These are phyloP conservation scores for Pseudomassariella vexata DNA, from an alignment of 2,329 filamentous ascomycete species.

Conservation along the genomic window DNA sequence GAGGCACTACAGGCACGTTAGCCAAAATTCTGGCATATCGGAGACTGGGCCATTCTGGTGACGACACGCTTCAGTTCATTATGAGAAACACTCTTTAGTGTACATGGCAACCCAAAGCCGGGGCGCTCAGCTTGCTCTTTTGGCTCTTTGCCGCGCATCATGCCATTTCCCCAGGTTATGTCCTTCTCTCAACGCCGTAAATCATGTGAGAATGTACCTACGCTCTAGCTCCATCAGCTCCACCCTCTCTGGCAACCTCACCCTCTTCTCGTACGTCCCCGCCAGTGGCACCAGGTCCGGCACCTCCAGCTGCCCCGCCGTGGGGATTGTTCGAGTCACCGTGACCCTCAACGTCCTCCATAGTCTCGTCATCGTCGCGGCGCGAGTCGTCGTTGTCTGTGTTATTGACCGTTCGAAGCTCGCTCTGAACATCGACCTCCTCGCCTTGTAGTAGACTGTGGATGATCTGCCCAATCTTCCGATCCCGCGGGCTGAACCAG, in stretches of 20 bases:
- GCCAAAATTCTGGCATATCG: slow-evolving; percentile 24
- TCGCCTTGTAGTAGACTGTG: slow-evolving; percentile 81
- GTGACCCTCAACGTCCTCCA: slow-evolving; percentile 69
- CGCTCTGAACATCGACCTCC: slow-evolving; percentile 71
- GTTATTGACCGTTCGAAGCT: slow-evolving; percentile 60
- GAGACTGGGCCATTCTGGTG: too few species aligned
- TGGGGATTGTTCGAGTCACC: slow-evolving; percentile 53
- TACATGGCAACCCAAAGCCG: slow-evolving; percentile 2
- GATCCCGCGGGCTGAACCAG: slow-evolving; percentile 80
- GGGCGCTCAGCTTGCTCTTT: slow-evolving; percentile 7
- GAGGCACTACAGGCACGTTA: slow-evolving; percentile 50
- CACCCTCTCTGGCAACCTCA: slow-evolving; percentile 80
- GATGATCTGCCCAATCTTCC: slow-evolving; percentile 83
- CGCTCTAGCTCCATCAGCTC: slow-evolving; percentile 97
- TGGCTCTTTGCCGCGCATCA: slow-evolving; percentile 10
- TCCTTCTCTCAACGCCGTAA: slow-evolving; percentile 19
- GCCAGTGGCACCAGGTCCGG: slow-evolving; percentile 80
- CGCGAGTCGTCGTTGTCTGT: slow-evolving; percentile 37
- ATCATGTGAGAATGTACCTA: slow-evolving; percentile 63
- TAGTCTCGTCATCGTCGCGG: slow-evolving; percentile 62
- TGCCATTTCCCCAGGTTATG: slow-evolving; percentile 11
- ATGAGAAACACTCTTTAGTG: too few species aligned
- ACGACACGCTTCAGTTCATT: too few species aligned
- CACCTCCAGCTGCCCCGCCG: slow-evolving; percentile 66
- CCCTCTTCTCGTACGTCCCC: slow-evolving; percentile 91